A percentile compares a stretch with the other conserved stretches of the same genome.
Conservation (phyloP, 768 basidiomycete genomes). For the Phaeolepiota aurea region DNA sequence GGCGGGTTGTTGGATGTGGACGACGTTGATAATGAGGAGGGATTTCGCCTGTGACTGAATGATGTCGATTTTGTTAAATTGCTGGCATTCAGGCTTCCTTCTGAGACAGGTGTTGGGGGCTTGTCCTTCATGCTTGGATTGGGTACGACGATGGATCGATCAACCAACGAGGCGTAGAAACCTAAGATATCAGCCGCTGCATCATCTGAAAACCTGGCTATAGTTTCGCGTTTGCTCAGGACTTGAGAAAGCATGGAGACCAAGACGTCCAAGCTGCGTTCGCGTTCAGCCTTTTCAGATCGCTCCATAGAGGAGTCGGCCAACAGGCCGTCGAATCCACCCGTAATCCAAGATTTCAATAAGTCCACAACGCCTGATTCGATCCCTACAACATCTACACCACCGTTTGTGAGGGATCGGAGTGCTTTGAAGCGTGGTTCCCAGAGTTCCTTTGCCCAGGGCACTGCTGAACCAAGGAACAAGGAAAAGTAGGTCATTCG, state of each 20-base stretch:
- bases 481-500: conserved; percentile 57
- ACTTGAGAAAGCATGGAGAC: conserved; percentile 47
- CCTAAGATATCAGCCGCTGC: conserved; percentile 47
- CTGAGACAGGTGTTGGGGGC: conserved; percentile 25
- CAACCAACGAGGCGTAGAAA: conserved; percentile 55
- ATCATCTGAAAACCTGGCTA: conserved; percentile 53
- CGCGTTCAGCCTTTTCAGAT: conserved; percentile 44
- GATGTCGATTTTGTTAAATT: conserved; percentile 15
- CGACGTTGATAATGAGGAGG: conserved; percentile 50
- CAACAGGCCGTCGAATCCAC: conserved; percentile 48
- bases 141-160: conserved; percentile 36
- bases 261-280: conserved; percentile 57
- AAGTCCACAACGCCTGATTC: conserved; percentile 48
- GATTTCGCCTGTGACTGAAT: conserved; percentile 45
- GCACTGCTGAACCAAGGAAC: conserved; percentile 35
- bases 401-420: conserved; percentile 52
- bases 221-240: conserved; percentile 40
- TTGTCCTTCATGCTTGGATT: conserved; percentile 9
- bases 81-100: conserved; percentile 13
- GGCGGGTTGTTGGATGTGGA: conserved; percentile 25
- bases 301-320: conserved; percentile 24
- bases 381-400: conserved; percentile 54
- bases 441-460: conserved; percentile 65
- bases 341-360: conserved; percentile 58
- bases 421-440: conserved; percentile 65